Conservation (phyloP, 225 moss, liverwort and hornwort species). For the Lunularia cruciata region DNA sequence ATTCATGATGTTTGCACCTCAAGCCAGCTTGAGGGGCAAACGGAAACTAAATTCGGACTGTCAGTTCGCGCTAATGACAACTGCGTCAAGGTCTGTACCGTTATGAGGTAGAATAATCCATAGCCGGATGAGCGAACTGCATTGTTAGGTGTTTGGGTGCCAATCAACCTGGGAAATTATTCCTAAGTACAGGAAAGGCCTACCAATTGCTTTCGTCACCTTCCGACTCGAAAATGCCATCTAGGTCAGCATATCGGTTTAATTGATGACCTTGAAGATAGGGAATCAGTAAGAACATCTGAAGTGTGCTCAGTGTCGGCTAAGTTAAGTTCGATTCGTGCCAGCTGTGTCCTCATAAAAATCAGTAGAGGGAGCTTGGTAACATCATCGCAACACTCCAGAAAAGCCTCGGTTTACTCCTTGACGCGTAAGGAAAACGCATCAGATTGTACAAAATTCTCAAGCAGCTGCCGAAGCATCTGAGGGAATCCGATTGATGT, state of each 20-base stretch:
- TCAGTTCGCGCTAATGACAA: no score
- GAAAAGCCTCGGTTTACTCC: no score
- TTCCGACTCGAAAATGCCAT: slow-evolving; percentile 19
- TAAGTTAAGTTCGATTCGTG: slow-evolving; percentile 16
- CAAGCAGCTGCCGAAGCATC: slow-evolving; percentile 21
- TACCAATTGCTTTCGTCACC: not conserved
- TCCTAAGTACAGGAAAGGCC: not conserved
- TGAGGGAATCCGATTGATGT: slow-evolving; percentile 22
- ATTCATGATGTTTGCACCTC: no score
- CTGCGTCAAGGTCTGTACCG: no score
- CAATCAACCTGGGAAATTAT: not conserved
- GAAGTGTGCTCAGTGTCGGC: slow-evolving; percentile 15
- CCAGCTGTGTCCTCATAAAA: not conserved
- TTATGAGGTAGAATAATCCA: no score
- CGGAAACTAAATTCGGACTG: no score
- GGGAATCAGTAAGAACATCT: no score
- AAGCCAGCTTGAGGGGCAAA: no score
- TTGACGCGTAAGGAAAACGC: not conserved
- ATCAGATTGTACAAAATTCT: slow-evolving; percentile 15
- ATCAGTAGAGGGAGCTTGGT: slow-evolving; percentile 16
- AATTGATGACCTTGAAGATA: slow-evolving; percentile 12
- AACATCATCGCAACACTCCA: not conserved
- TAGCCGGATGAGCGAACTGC: no score
- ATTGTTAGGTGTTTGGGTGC: slow-evolving; percentile 6
- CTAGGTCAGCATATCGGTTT: slow-evolving; percentile 7